A percentile compares a stretch with the other conserved stretches of the same genome.
phyloP scores from a whole-genome alignment of 176 grass and related monocot species.

The Oryza longistaminata region DNA sequence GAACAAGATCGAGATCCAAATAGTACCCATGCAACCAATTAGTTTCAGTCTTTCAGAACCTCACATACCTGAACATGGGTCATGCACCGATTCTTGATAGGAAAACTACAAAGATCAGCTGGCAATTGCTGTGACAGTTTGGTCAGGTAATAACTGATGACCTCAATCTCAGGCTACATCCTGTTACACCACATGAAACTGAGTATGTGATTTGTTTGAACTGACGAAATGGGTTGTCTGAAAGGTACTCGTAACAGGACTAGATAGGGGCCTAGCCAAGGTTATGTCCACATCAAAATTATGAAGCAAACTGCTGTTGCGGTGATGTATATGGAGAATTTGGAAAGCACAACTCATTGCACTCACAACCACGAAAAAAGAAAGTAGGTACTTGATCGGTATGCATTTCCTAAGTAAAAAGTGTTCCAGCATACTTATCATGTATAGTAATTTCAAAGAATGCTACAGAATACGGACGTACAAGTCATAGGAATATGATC shows the following conservation, averaged over 20 bases:
- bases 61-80: slow-evolving; percentile 22
- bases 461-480: background rate
- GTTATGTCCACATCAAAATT: slow-evolving; percentile 13
- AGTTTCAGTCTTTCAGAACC: background rate
- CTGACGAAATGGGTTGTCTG: background rate
- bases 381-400: background rate
- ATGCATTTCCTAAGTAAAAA: background rate
- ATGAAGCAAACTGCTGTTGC: background rate
- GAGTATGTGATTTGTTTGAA: slow-evolving; percentile 9
- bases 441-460: background rate
- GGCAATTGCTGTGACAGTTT: background rate
- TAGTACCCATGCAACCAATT: background rate
- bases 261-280: background rate
- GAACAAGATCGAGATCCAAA: slow-evolving; percentile 32
- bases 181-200: slow-evolving; percentile 3
- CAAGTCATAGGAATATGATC: background rate
- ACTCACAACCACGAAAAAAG: background rate
- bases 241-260: background rate
- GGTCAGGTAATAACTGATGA: background rate
- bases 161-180: background rate
- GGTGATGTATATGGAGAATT: background rate
- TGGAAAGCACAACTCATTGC: background rate
- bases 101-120: slow-evolving; percentile 30
- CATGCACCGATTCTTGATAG: slow-evolving; percentile 22
- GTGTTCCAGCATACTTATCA: background rate